Evolutionary conservation across 257 asterid genomes (phyloP).

Genomic region (Perilla frutescens): DNA sequence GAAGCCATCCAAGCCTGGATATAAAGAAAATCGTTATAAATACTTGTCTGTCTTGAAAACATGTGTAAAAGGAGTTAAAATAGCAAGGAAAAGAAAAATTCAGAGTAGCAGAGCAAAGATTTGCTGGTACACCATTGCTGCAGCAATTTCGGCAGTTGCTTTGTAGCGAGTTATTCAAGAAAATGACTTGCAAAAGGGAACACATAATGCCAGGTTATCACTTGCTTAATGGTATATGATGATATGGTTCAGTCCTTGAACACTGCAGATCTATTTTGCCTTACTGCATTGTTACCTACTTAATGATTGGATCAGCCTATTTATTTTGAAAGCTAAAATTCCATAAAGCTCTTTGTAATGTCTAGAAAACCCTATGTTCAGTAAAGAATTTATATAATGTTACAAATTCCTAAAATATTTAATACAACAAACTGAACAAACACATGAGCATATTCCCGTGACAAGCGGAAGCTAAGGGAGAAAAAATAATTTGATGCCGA

Average conservation of each 20-base stretch:
- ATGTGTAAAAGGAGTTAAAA: neutral
- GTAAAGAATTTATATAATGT: neutral
- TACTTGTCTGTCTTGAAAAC: conserved; percentile 26
- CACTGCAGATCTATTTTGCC: conserved; percentile 26
- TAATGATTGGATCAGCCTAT: conserved; percentile 19
- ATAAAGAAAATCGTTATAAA: conserved; percentile 39
- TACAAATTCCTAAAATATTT: neutral
- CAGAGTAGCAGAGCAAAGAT: neutral
- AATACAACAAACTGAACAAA: neutral
- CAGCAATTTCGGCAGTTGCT: conserved; percentile 7
- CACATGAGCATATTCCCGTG: conserved; percentile 9
- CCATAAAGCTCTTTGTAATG: conserved; percentile 9
- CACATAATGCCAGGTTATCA: conserved; percentile 23
- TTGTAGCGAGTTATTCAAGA: neutral
- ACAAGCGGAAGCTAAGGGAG: conserved; percentile 10
- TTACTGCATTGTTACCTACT: conserved; percentile 20
- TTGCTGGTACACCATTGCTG: conserved; percentile 18
- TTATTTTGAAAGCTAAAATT: conserved; percentile 25
- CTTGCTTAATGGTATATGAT: conserved; percentile 21
- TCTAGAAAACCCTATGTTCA: conserved; percentile 6
- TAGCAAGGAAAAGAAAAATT: conserved; percentile 8
- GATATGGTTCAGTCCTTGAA: conserved; percentile 19
- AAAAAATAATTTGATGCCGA: conserved; percentile 16
- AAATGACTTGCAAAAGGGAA: conserved; percentile 17
- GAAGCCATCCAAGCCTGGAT: conserved; percentile 98